These are phyloP conservation scores for Axilococcus clingmanii DNA, from an alignment of 139 green algal species.

Conservation along the genomic window DNA sequence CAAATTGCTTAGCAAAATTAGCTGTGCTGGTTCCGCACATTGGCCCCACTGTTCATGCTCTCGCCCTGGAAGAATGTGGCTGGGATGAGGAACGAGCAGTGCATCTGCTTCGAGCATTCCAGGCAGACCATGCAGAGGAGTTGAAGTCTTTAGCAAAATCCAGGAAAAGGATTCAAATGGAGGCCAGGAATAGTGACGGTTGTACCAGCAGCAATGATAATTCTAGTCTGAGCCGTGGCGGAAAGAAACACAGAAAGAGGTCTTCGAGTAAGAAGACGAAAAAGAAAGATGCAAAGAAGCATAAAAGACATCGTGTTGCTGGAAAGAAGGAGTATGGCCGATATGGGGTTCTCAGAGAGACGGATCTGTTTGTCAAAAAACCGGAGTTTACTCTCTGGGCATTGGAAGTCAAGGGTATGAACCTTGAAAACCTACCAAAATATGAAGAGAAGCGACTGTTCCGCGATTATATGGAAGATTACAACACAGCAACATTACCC, in stretches of 20 bases:
- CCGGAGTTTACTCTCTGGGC: conserved; percentile 78
- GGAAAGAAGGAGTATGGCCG: conserved; percentile 56
- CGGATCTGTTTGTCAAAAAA: conserved; percentile 47
- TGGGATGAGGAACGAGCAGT: conserved; percentile 56
- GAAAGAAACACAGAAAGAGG: conserved; percentile 1
- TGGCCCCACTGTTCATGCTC: conserved; percentile 37
- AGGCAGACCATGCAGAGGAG: conserved; percentile 8
- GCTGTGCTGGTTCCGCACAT: conserved; percentile 47
- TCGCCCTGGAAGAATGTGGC: conserved; percentile 50
- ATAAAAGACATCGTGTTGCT: neutral
- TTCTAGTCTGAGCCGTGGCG: neutral
- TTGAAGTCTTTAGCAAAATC: conserved; percentile 16
- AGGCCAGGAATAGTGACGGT: neutral
- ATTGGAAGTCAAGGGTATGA: conserved; percentile 52
- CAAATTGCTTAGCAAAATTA: conserved; percentile 44
- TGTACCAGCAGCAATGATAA: conserved; percentile 4
- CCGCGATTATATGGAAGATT: conserved; percentile 35
- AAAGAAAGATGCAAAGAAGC: neutral
- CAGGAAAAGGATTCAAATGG: neutral
- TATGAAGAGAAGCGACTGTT: conserved; percentile 77
- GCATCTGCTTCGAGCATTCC: conserved; percentile 36
- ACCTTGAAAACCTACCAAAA: conserved; percentile 58
- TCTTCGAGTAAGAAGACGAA: neutral
- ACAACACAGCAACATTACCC: conserved; percentile 56
- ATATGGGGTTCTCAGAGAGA: conserved; percentile 70